These are phyloP conservation scores for Lactuca saligna DNA, from an alignment of 129 eudicot species.

Conservation along the genomic window DNA sequence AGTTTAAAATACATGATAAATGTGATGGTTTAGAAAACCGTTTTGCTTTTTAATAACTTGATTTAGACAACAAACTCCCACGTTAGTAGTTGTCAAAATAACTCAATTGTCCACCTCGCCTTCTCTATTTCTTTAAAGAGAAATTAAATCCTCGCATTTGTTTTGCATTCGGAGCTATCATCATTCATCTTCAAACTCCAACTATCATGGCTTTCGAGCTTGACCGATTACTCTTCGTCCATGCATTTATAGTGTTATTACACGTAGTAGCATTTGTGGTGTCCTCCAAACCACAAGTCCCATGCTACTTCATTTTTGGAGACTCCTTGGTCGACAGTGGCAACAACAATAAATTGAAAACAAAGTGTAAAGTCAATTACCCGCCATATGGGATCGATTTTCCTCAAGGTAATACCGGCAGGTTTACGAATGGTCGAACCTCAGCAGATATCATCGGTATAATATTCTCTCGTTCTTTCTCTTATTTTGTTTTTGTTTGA, in stretches of 20 bases:
- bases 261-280: neutral
- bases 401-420: conserved; percentile 29
- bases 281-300: conserved; percentile 18
- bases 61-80: neutral
- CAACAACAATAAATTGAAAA: conserved; percentile 10
- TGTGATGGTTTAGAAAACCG: conserved; percentile 1
- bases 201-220: neutral
- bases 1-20: too few relatives aligned
- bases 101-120: neutral
- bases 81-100: neutral
- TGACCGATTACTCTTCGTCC: neutral
- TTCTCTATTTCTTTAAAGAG: neutral
- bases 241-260: neutral
- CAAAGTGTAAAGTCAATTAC: conserved; percentile 25
- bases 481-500: neutral
- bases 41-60: neutral
- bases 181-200: neutral
- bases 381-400: conserved; percentile 37
- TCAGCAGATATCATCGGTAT: conserved; percentile 31
- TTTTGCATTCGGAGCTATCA: neutral
- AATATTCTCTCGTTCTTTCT: neutral
- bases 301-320: conserved; percentile 32
- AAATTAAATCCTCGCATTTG: neutral
- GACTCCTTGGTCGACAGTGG: conserved; percentile 27
- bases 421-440: conserved; percentile 35